phyloP scores from a whole-genome alignment of 169 alveolate genomes.

The Eimeria maxima region DNA sequence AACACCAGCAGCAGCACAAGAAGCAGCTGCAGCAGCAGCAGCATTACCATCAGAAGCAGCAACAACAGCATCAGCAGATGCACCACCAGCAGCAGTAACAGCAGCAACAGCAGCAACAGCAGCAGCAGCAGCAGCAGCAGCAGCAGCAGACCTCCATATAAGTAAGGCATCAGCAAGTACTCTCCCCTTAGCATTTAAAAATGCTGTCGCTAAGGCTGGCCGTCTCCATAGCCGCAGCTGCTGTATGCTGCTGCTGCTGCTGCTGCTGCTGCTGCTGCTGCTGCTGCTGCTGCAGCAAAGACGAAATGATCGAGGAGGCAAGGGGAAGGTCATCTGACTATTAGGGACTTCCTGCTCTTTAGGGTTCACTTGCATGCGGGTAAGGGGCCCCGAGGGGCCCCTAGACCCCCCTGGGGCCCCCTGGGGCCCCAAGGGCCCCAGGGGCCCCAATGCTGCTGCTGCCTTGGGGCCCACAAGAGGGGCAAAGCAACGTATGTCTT shows the following conservation, averaged over 20 bases:
- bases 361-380: slow-evolving; percentile 41
- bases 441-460: slow-evolving; percentile 53
- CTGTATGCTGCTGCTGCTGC: slow-evolving; percentile 66
- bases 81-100: background rate
- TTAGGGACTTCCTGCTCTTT: background rate
- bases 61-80: no score
- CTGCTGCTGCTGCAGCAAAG: slow-evolving; percentile 27
- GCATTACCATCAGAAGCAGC: background rate
- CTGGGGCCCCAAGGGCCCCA: slow-evolving; percentile 39
- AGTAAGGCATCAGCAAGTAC: slow-evolving; percentile 41
- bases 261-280: slow-evolving; percentile 40
- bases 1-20: background rate
- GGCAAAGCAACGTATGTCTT: slow-evolving; percentile 43
- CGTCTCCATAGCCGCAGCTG: slow-evolving; percentile 68
- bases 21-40: slow-evolving; percentile 9
- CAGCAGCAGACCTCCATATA: slow-evolving; percentile 23
- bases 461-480: slow-evolving; percentile 36
- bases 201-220: slow-evolving; percentile 35
- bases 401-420: no score
- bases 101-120: slow-evolving; percentile 38
- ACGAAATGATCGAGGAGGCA: slow-evolving; percentile 1
- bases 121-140: slow-evolving; percentile 12
- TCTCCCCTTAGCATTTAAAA: slow-evolving; percentile 50
- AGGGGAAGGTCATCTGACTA: background rate
- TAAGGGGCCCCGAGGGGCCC: slow-evolving; percentile 67